Base-by-base conservation (phyloP, 768 basidiomycete species). In the Hygrophoropsis aurantiaca region DNA sequence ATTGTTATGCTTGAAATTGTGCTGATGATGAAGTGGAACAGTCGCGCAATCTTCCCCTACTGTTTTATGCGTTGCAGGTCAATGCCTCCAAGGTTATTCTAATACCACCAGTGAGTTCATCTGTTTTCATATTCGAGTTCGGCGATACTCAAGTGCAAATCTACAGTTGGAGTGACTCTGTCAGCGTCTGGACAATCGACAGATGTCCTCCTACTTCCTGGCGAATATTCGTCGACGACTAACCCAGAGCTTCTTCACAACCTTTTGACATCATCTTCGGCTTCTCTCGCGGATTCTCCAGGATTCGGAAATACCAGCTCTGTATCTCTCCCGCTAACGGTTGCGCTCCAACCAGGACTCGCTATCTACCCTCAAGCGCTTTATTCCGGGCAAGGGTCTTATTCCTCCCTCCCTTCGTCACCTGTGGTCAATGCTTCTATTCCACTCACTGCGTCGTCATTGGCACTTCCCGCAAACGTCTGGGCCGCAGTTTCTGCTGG, bases 51-150 rank as follows among this genome's bases (percentile, higher is more conserved):
- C 77, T 55, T 64, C 71, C 49, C 66, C 83, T 30, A 70, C 73
- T 58, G 81, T 90, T 47, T 74, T 92, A 51, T 91, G 89, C 75
- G 73, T 88, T 87, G 85, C 89, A 63, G 89, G 89, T 56, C 88
- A 92, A 85, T 91, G 90, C 73, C 69, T 91, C 47, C 77, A 90
- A 65, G 90, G 90, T 48, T 79, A 69, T 67, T 81, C 86, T 25
- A 90, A 91, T 60, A 79, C 75, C 19, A 85, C 87, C 30, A 61
- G 77, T 79, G 58, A 70, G 87, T 83, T 48, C 26, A 71, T 67
- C 15, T 30, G 13, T 6, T 6, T 30, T 30, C n/a, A 13, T 6
- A 30, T 30, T 30, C 27, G 27, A 13, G 27, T 30, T 30, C 13
- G 21, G 6, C 27, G 13, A 30, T 27, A 11, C 24, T 47, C 32